phyloP scores from a whole-genome alignment of 768 basidiomycete species.

The Solioccasus polychromus region DNA sequence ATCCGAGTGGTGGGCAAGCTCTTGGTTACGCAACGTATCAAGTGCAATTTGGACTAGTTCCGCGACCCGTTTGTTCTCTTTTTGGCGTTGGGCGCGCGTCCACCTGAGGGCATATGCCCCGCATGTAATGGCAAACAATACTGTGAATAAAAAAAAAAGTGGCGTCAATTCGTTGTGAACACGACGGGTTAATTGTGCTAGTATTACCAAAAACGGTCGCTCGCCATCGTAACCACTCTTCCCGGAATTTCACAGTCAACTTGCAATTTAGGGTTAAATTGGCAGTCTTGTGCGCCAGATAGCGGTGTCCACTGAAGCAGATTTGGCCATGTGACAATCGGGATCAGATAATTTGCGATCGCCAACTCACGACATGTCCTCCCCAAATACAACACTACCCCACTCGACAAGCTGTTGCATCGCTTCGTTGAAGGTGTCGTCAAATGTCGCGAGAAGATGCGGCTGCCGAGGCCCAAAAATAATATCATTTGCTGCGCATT shows the following conservation, averaged over 20 bases:
- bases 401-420: constrained; percentile 73
- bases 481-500: constrained; percentile 16
- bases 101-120: constrained; percentile 21
- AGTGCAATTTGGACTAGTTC: constrained; percentile 78
- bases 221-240: constrained; percentile 69
- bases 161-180: constrained; percentile 17
- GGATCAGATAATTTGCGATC: constrained; percentile 24
- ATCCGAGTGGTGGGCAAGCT: constrained; percentile 77
- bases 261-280: constrained; percentile 66
- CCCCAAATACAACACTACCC: constrained; percentile 67
- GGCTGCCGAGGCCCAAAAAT: constrained; percentile 41
- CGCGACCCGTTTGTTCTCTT: constrained; percentile 63
- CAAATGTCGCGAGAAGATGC: constrained; percentile 54
- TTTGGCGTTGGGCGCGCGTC: constrained; percentile 45
- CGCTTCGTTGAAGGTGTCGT: constrained; percentile 76
- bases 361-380: constrained; percentile 58
- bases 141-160: constrained; percentile 22
- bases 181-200: constrained; percentile 6
- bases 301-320: constrained; percentile 59
- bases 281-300: constrained; percentile 70
- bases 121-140: constrained; percentile 25
- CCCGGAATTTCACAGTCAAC: constrained; percentile 61
- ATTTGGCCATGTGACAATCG: constrained; percentile 21
- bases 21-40: constrained; percentile 78
- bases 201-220: constrained; percentile 56